Evolutionary conservation across 2,329 filamentous ascomycete genomes (phyloP).

Genomic region (Talaromyces sp.): DNA sequence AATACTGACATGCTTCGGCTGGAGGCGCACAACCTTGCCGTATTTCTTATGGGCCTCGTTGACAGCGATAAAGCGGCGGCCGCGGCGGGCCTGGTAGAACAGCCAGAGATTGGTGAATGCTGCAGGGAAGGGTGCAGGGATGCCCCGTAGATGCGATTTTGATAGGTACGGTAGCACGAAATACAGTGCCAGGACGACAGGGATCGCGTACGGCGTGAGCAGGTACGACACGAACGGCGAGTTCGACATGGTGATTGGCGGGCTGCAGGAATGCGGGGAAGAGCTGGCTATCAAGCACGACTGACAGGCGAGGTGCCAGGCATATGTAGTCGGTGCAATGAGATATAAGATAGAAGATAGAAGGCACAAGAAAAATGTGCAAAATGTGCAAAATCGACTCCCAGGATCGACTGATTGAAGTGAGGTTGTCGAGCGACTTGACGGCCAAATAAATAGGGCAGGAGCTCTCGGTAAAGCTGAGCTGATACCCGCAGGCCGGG

Average conservation of each 20-base stretch:
- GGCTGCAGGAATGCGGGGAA: neutral
- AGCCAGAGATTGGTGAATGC: constrained; percentile 78
- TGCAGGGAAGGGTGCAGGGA: constrained; percentile 51
- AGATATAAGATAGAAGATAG: neutral
- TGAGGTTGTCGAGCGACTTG: neutral
- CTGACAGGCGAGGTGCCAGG: neutral
- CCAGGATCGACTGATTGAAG: neutral
- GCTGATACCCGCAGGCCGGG: neutral
- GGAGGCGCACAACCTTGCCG: constrained; percentile 75
- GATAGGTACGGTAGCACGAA: constrained; percentile 55
- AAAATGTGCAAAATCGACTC: neutral
- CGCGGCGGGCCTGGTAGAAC: constrained; percentile 59
- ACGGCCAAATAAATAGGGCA: neutral
- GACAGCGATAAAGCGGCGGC: constrained; percentile 60
- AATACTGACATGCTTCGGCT: constrained; percentile 77
- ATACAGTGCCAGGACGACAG: constrained; percentile 49
- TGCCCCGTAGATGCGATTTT: constrained; percentile 47
- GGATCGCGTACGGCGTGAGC: constrained; percentile 34
- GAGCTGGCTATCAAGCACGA: neutral
- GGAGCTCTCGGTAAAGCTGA: neutral
- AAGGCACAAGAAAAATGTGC: neutral
- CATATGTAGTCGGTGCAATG: neutral
- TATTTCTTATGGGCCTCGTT: constrained; percentile 68
- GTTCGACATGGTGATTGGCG: constrained; percentile 1
- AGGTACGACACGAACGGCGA: constrained; percentile 14